Evolutionary conservation across 129 eudicot genomes (phyloP), one percentile per base, ranked within the genome.

Genomic region (Logfia minima): DNA sequence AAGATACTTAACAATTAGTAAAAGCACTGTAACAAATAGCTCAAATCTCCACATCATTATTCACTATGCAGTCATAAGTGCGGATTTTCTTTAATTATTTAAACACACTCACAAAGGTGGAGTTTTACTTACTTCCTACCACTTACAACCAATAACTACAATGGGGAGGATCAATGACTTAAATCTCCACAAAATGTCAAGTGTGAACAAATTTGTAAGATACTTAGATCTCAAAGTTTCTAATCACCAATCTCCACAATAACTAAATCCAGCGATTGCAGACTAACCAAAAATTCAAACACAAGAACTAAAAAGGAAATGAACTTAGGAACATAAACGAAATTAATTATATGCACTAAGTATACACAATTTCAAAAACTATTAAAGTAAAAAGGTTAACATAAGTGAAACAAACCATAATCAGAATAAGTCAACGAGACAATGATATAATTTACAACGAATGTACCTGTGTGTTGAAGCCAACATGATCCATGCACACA

Each of bases 391-490:
- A 65, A 37, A 26, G 48, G 1, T 28, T 41, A 78, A 43, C 19
- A 56, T 11, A 56, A 37, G 16, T 8, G 48, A 26, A 70, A 29
- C 63, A 60, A 10, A 81, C 45, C 8, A 48, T 26, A 75, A 75
- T 41, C n/a, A 61, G 32, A 71, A 41, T 41, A 45, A 51, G 39
- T 53, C 48, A 79, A 72, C 14, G 5, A 8, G 6, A 31, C 35
- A 60, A 31, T 43, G 28, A 59, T 71, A 39, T 35, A 74, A 31
- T 26, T 65, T 80, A 76, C 80, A 45, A 55, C 39, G 67, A 41
- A 71, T 75, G 75, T 78, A 81, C 66, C 90, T 73, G 68, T 17
- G 9, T 55, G 29, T 72, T 72, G 72, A 77, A 82, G 73, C 9
- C 70, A 24, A 52, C 9, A 65, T 67, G 77, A 24, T 43, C 41